Conservation (phyloP, 2,329 filamentous ascomycete genomes). For the Apiospora kogelbergensis region DNA sequence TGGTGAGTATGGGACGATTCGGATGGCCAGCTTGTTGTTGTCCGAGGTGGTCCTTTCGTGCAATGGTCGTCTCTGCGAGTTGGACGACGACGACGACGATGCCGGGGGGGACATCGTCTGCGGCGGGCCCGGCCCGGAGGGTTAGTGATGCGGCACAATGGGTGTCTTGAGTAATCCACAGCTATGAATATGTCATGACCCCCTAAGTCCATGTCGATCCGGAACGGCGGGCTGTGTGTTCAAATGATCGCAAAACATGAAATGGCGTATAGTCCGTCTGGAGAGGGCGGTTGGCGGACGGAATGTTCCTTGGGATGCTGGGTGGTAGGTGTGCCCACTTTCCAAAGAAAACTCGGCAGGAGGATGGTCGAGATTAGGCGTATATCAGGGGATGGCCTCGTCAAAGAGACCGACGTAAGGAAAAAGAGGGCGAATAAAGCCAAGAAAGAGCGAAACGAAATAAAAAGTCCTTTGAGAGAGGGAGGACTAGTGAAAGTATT, state of each 20-base stretch:
- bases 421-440: neutral
- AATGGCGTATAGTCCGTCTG: neutral
- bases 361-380: neutral
- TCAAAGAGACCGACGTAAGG: neutral
- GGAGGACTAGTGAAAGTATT: constrained; percentile 5
- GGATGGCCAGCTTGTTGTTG: constrained; percentile 43
- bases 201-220: constrained; percentile 2
- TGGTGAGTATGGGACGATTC: constrained; percentile 50
- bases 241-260: constrained; percentile 3
- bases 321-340: neutral
- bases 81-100: constrained; percentile 26
- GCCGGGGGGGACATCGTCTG: constrained; percentile 33
- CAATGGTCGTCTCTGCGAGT: constrained; percentile 31
- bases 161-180: constrained; percentile 1
- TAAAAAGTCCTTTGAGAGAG: constrained; percentile 2
- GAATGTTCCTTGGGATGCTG: neutral
- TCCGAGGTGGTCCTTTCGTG: constrained; percentile 42
- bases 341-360: neutral
- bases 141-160: neutral
- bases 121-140: constrained; percentile 20
- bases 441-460: constrained; percentile 1
- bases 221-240: neutral
- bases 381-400: neutral
- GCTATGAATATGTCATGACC: constrained; percentile 5
- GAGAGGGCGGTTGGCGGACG: neutral